phyloP scores from a whole-genome alignment of 805 yeast species.

The Torulaspora franciscae region DNA sequence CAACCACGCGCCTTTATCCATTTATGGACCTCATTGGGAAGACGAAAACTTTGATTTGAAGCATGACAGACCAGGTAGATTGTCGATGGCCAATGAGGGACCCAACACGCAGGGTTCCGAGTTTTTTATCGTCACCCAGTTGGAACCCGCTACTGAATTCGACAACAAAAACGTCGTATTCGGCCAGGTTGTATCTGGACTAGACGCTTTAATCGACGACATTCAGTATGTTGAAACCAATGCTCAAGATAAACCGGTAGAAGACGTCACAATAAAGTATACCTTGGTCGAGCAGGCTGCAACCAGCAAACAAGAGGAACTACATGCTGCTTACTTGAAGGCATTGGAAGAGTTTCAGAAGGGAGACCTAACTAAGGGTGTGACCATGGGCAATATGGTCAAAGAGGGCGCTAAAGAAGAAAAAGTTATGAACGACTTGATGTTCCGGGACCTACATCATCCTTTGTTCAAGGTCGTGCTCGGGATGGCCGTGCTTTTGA shows the following conservation, averaged over 20 bases:
- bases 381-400: conserved; percentile 16
- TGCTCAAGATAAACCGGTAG: conserved; percentile 36
- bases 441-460: conserved; percentile 19
- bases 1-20: conserved; percentile 76
- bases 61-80: conserved; percentile 64
- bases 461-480: conserved; percentile 20
- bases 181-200: conserved; percentile 69
- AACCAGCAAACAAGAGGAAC: conserved; percentile 16
- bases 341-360: conserved; percentile 24
- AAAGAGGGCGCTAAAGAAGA: conserved; percentile 14
- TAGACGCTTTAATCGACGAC: conserved; percentile 50
- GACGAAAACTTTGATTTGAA: conserved; percentile 73
- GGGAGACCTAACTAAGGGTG: conserved; percentile 30
- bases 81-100: conserved; percentile 72
- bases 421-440: conserved; percentile 18
- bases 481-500: conserved; percentile 15
- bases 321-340: conserved; percentile 25
- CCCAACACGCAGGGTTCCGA: conserved; percentile 65
- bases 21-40: conserved; percentile 64
- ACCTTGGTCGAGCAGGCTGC: conserved; percentile 31
- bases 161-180: conserved; percentile 69
- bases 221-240: conserved; percentile 54
- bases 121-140: conserved; percentile 60
- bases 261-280: conserved; percentile 41
- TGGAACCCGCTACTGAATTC: conserved; percentile 43